Percentiles rank a stretch among this genome's conserved stretches.
phyloP scores from a whole-genome alignment of 768 basidiomycete species.

The Strobilomyces echinocephalus region DNA sequence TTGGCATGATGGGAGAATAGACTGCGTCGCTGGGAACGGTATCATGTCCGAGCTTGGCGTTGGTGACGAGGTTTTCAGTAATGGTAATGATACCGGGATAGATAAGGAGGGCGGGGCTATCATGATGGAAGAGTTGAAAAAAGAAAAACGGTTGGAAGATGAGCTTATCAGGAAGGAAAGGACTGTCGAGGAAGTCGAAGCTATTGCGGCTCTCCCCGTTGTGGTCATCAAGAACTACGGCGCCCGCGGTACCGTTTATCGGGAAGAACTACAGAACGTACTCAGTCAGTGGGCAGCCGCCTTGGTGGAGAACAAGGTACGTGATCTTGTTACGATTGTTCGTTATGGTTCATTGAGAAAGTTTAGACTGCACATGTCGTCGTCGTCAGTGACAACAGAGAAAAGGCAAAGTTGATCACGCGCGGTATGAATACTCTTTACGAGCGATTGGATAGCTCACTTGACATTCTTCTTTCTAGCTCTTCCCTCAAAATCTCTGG shows the following conservation, averaged over 20 bases:
- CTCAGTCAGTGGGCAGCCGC: slow-evolving; percentile 82
- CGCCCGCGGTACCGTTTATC: slow-evolving; percentile 47
- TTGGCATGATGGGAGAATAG: slow-evolving; percentile 86
- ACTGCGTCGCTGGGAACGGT: slow-evolving; percentile 82
- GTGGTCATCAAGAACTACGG: slow-evolving; percentile 83
- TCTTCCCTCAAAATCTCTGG: slow-evolving; percentile 78
- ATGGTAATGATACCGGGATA: slow-evolving; percentile 28
- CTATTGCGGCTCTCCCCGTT: slow-evolving; percentile 67
- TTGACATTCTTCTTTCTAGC: slow-evolving; percentile 39
- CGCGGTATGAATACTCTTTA: slow-evolving; percentile 48
- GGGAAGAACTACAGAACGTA: slow-evolving; percentile 69
- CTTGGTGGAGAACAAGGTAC: slow-evolving; percentile 75
- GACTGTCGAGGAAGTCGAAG: slow-evolving; percentile 43
- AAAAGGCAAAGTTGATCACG: slow-evolving; percentile 78
- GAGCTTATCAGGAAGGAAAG: slow-evolving; percentile 29
- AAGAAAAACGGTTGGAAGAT: slow-evolving; percentile 30
- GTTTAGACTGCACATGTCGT: slow-evolving; percentile 84
- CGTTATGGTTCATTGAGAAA: neutral
- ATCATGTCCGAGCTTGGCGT: slow-evolving; percentile 81
- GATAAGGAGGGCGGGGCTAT: slow-evolving; percentile 4
- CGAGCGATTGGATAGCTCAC: neutral
- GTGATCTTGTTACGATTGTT: slow-evolving; percentile 4
- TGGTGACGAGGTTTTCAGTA: slow-evolving; percentile 61
- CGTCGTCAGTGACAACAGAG: slow-evolving; percentile 84
- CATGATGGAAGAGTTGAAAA: slow-evolving; percentile 18